These are phyloP conservation scores for Botrytis fragariae DNA, from an alignment of 2,329 filamentous ascomycete genomes.

Conservation along the genomic window DNA sequence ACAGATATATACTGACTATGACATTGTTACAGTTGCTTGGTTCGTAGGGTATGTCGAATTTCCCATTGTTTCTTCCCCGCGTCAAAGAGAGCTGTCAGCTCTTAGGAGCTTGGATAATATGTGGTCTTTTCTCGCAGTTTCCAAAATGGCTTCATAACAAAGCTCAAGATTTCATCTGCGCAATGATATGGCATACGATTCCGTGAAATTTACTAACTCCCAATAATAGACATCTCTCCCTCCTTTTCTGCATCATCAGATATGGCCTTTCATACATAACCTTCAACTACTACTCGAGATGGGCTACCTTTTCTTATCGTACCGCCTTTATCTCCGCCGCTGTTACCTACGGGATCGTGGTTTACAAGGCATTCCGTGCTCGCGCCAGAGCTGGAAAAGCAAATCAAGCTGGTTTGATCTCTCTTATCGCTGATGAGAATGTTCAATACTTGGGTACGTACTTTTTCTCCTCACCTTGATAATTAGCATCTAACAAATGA, in stretches of 20 bases:
- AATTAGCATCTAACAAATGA: conserved; percentile 24
- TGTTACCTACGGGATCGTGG: conserved; percentile 93
- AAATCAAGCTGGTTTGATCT: conserved; percentile 55
- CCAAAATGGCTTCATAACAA: neutral
- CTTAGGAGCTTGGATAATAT: conserved; percentile 21
- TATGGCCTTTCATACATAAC: conserved; percentile 84
- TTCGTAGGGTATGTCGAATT: conserved; percentile 68
- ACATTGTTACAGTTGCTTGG: conserved; percentile 62
- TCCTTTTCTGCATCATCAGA: conserved; percentile 78
- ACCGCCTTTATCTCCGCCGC: conserved; percentile 86
- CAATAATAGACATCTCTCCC: conserved; percentile 69
- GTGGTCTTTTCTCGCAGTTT: conserved; percentile 1
- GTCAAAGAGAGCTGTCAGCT: conserved; percentile 19
- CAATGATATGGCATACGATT: conserved; percentile 15
- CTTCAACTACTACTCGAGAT: conserved; percentile 78
- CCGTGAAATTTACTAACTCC: neutral
- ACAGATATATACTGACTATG: conserved; percentile 23
- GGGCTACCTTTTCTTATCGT: conserved; percentile 83
- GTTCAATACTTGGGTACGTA: conserved; percentile 90
- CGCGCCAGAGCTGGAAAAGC: conserved; percentile 71
- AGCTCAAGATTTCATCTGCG: conserved; percentile 24
- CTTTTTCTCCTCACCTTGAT: conserved; percentile 8
- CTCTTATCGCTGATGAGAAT: conserved; percentile 84
- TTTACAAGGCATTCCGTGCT: conserved; percentile 94
- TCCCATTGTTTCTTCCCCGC: conserved; percentile 19